These are phyloP conservation scores for Bipolaris bicolor DNA, from an alignment of 2,329 filamentous ascomycete species.

Conservation along the genomic window DNA sequence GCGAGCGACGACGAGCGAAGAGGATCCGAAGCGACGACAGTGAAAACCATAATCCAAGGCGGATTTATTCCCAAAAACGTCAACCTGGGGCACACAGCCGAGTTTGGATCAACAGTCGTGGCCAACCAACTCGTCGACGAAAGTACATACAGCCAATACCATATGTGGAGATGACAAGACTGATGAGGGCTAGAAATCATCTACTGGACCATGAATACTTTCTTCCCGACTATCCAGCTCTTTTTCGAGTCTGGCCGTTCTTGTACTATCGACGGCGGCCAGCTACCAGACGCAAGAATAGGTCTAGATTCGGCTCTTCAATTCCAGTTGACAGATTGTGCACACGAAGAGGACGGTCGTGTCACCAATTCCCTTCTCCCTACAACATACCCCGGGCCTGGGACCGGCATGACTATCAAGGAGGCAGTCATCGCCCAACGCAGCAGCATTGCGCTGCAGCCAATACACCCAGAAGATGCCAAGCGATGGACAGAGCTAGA, in stretches of 20 bases:
- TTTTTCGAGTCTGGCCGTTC: constrained; percentile 41
- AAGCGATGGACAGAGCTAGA: neutral
- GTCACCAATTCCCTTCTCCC: constrained; percentile 25
- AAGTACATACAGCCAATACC: neutral
- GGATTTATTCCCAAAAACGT: neutral
- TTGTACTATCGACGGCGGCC: constrained; percentile 31
- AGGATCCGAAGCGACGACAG: constrained; percentile 29
- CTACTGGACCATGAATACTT: constrained; percentile 37
- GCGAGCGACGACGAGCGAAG: constrained; percentile 24
- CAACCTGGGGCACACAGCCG: constrained; percentile 8
- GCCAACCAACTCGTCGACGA: neutral
- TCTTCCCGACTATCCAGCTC: constrained; percentile 39
- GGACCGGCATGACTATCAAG: constrained; percentile 25
- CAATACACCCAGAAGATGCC: neutral
- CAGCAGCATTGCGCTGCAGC: constrained; percentile 28
- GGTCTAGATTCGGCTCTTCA: constrained; percentile 35
- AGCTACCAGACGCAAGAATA: constrained; percentile 21
- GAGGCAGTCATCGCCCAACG: constrained; percentile 29
- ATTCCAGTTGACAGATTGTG: constrained; percentile 37
- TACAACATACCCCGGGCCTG: constrained; percentile 14
- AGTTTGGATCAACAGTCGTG: constrained; percentile 16
- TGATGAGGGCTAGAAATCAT: constrained; percentile 24
- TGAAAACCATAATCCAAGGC: constrained; percentile 15
- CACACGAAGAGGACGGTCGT: constrained; percentile 35
- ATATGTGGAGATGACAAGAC: neutral